phyloP scores from a whole-genome alignment of 495 filamentous ascomycete species.

The Lasiosphaeria hispida region DNA sequence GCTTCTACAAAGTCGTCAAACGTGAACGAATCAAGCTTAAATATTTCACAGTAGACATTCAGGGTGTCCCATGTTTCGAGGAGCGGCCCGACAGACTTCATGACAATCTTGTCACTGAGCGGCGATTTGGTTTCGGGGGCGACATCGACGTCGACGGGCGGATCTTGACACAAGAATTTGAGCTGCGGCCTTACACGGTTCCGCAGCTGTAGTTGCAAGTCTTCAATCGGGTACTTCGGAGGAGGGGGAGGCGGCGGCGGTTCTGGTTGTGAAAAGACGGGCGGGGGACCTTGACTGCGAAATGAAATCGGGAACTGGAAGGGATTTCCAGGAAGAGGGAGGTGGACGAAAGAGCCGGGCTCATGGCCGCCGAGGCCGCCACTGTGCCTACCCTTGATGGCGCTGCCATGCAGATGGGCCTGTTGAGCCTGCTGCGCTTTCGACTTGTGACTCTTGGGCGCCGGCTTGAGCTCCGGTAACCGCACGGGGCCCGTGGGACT shows the following conservation, averaged over 20 bases:
- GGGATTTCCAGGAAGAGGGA: slow-evolving; percentile 40
- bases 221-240: slow-evolving; percentile 93
- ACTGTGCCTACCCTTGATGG: slow-evolving; percentile 42
- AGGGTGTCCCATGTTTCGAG: slow-evolving; percentile 93
- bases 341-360: slow-evolving; percentile 35
- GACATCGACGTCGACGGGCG: slow-evolving; percentile 35
- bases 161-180: slow-evolving; percentile 70
- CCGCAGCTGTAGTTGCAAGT: slow-evolving; percentile 71
- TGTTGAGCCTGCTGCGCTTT: slow-evolving; percentile 45
- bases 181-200: slow-evolving; percentile 65
- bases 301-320: slow-evolving; percentile 44
- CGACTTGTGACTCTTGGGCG: slow-evolving; percentile 72
- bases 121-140: slow-evolving; percentile 27
- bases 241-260: slow-evolving; percentile 69
- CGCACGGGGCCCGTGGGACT: slow-evolving; percentile 46
- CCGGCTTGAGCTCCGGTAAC: slow-evolving; percentile 77
- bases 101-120: slow-evolving; percentile 58
- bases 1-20: slow-evolving; percentile 95
- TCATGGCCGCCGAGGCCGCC: slow-evolving; percentile 31
- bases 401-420: slow-evolving; percentile 17
- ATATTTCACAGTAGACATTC: slow-evolving; percentile 93
- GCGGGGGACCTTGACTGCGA: slow-evolving; percentile 34
- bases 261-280: slow-evolving; percentile 37
- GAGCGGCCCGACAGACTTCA: slow-evolving; percentile 75
- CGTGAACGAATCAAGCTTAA: slow-evolving; percentile 91